These are phyloP conservation scores for Dactylellina cionopaga DNA, from an alignment of 2,329 filamentous ascomycete genomes.

Conservation along the genomic window DNA sequence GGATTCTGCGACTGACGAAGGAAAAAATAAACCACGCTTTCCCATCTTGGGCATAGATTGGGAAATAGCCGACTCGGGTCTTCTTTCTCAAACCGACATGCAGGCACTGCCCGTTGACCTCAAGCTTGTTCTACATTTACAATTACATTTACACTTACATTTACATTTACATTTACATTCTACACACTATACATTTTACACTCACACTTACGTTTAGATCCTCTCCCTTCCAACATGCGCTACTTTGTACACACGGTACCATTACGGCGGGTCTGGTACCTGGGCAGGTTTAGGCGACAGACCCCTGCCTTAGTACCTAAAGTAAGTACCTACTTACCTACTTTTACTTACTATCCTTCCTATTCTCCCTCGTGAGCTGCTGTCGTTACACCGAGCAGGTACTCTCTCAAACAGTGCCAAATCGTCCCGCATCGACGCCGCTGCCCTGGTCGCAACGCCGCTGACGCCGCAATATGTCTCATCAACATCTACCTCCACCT, in stretches of 20 bases:
- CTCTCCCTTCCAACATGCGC: no score
- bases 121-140: slow-evolving; percentile 4
- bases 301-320: not conserved
- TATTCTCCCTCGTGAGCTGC: not conserved
- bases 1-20: slow-evolving; percentile 44
- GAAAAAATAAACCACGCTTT: slow-evolving; percentile 53
- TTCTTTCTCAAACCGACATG: slow-evolving; percentile 23
- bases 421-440: slow-evolving; percentile 44
- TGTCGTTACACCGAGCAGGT: slow-evolving; percentile 33
- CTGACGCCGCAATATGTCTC: slow-evolving; percentile 52
- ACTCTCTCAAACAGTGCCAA: slow-evolving; percentile 11
- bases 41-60: slow-evolving; percentile 3
- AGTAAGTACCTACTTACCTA: not conserved
- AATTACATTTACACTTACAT: not conserved
- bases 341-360: not conserved
- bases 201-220: no score
- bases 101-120: slow-evolving; percentile 38
- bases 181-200: no score
- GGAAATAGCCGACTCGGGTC: slow-evolving; percentile 42
- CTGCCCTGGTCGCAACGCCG: slow-evolving; percentile 41
- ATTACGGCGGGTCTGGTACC: slow-evolving; percentile 26
- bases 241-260: slow-evolving; percentile 17
- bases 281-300: slow-evolving; percentile 37
- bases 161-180: no score
- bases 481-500: slow-evolving; percentile 12